These are phyloP conservation scores for Entomortierella parvispora DNA, from an alignment of 192 early-diverging fungal species.

Conservation along the genomic window DNA sequence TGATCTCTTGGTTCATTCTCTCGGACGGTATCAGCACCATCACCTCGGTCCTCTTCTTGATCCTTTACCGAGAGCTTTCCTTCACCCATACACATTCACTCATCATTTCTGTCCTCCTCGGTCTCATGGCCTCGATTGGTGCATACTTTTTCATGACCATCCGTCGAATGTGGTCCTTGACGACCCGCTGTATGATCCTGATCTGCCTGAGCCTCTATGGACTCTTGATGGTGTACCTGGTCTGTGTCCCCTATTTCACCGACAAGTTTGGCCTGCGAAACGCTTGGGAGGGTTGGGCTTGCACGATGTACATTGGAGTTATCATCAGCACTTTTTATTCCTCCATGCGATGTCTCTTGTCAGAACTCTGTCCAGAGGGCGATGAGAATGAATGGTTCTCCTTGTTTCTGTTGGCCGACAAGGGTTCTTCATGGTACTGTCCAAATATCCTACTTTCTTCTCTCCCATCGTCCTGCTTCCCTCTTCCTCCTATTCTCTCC, in stretches of 20 bases:
- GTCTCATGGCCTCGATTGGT: conserved; percentile 59
- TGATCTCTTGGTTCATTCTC: conserved; percentile 74
- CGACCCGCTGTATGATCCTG: conserved; percentile 61
- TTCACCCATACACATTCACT: conserved; percentile 56
- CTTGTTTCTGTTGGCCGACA: conserved; percentile 70
- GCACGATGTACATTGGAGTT: conserved; percentile 53
- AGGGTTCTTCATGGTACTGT: conserved; percentile 63
- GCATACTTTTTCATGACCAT: conserved; percentile 57
- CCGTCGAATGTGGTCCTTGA: conserved; percentile 54
- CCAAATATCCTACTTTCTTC: background rate
- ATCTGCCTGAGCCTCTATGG: conserved; percentile 43
- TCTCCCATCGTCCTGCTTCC: background rate
- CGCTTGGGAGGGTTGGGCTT: conserved; percentile 33
- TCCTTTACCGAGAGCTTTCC: conserved; percentile 61
- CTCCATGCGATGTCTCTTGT: conserved; percentile 61
- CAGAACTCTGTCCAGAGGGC: conserved; percentile 70
- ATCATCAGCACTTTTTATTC: conserved; percentile 60
- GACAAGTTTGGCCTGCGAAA: conserved; percentile 33
- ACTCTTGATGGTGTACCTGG: conserved; percentile 58
- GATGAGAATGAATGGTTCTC: conserved; percentile 76
- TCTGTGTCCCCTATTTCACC: conserved; percentile 55
- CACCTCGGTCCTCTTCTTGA: conserved; percentile 63
- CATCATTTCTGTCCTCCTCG: conserved; percentile 58
- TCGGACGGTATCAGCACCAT: conserved; percentile 70
- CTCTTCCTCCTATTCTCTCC: too few species aligned